Conservation (phyloP, 2,329 filamentous ascomycete species). For the Fusarium pseudonygamai region DNA sequence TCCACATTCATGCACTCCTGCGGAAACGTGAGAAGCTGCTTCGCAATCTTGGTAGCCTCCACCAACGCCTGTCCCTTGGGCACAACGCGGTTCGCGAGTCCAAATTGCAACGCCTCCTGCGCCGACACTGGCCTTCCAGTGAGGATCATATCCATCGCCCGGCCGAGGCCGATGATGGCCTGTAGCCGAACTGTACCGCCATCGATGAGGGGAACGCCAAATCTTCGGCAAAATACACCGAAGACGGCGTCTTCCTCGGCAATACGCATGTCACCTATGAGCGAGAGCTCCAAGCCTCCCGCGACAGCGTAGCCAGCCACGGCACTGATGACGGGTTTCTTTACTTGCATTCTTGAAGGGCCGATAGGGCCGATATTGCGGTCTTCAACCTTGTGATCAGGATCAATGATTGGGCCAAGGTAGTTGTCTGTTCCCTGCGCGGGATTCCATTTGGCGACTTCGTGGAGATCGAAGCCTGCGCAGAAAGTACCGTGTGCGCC, state of each 20-base stretch:
- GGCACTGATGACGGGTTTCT: constrained; percentile 14
- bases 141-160: constrained; percentile 18
- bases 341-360: neutral
- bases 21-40: constrained; percentile 2
- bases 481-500: constrained; percentile 5
- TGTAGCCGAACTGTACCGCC: constrained; percentile 14
- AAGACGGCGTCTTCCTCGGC: constrained; percentile 4
- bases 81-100: constrained; percentile 3
- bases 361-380: neutral
- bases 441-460: constrained; percentile 3
- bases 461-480: constrained; percentile 13
- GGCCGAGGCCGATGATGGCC: constrained; percentile 2
- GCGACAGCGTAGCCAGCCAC: constrained; percentile 5
- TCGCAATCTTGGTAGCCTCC: constrained; percentile 17
- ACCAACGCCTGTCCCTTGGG: neutral
- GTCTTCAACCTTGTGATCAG: neutral
- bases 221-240: constrained; percentile 12
- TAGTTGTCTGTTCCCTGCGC: neutral
- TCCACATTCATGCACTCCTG: constrained; percentile 14
- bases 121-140: neutral
- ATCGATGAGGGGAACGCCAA: constrained; percentile 15
- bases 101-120: constrained; percentile 16
- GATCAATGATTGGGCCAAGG: neutral
- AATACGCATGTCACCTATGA: constrained; percentile 7
- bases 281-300: neutral